Conservation (phyloP, 148 eudicot species). For the Talinum fruticosum region DNA sequence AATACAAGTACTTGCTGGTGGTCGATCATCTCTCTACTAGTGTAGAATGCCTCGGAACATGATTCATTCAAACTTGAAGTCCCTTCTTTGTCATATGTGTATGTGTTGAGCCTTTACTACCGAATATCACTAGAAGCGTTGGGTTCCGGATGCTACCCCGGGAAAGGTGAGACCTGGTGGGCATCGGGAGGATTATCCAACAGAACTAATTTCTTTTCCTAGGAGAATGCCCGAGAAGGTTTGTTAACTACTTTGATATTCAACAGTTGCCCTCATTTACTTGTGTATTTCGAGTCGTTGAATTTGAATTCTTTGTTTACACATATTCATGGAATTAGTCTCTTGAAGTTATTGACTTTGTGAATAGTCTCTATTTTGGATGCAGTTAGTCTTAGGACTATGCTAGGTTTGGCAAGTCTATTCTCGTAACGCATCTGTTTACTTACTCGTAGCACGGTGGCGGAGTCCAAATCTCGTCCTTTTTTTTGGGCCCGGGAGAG, state of each 20-base stretch:
- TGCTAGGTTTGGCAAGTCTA: no score
- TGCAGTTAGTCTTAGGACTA: background rate
- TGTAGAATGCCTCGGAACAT: background rate
- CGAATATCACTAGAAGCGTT: slow-evolving; percentile 7
- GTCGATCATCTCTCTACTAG: background rate
- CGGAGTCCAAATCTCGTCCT: background rate
- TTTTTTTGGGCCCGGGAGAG: no score
- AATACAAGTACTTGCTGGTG: background rate
- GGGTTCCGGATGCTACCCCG: slow-evolving; percentile 94
- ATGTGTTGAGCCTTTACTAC: background rate
- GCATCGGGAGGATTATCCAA: slow-evolving; percentile 85
- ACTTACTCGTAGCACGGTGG: no score
- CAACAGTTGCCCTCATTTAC: background rate
- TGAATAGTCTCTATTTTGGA: background rate
- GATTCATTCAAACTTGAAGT: background rate
- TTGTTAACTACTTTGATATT: slow-evolving; percentile 14
- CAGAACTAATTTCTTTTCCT: slow-evolving; percentile 66
- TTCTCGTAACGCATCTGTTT: no score
- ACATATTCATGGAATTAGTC: background rate
- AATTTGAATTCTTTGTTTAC: background rate
- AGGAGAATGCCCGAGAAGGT: slow-evolving; percentile 72
- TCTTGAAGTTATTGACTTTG: no score
- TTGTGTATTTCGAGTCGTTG: slow-evolving; percentile 10
- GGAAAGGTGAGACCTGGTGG: slow-evolving; percentile 87
- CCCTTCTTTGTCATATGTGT: background rate